Percentiles rank a stretch among this genome's conserved stretches.
Conservation (phyloP, 164 flowering plant species). For the Echeveria elegans region DNA sequence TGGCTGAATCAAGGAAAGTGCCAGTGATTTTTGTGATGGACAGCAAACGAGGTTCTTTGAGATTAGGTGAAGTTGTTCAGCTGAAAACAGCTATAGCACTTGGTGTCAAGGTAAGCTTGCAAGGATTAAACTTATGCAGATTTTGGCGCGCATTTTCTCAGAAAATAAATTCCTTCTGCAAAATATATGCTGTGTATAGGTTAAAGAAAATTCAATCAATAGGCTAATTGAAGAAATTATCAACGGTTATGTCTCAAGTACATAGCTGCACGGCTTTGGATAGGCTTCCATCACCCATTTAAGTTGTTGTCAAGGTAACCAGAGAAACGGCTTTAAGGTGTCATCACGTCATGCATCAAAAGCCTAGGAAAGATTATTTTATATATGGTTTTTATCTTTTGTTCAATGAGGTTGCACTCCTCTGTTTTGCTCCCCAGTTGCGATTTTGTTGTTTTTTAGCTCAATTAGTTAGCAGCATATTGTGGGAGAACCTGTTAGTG, state of each 20-base stretch:
- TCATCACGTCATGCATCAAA: too few relatives aligned
- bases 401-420: too few relatives aligned
- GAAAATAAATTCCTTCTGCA: not conserved
- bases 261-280: not conserved
- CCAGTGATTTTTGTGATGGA: slow-evolving; percentile 57
- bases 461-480: too few relatives aligned
- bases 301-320: not conserved
- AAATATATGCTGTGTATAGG: not conserved
- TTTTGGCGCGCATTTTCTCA: not conserved
- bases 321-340: not conserved
- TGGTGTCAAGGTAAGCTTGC: slow-evolving; percentile 57
- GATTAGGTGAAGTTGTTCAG: slow-evolving; percentile 68
- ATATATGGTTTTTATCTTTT: too few relatives aligned
- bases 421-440: too few relatives aligned
- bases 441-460: too few relatives aligned
- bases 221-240: slow-evolving; percentile 4
- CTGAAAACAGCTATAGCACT: slow-evolving; percentile 76
- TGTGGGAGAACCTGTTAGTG: too few relatives aligned
- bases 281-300: not conserved
- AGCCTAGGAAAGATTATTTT: too few relatives aligned
- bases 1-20: too few relatives aligned
- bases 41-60: slow-evolving; percentile 51
- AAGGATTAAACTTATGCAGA: not conserved
- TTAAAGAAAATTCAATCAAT: slow-evolving; percentile 8
- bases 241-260: not conserved